These are phyloP conservation scores for Calocybe cyanea DNA, from an alignment of 768 basidiomycete genomes.

Conservation along the genomic window DNA sequence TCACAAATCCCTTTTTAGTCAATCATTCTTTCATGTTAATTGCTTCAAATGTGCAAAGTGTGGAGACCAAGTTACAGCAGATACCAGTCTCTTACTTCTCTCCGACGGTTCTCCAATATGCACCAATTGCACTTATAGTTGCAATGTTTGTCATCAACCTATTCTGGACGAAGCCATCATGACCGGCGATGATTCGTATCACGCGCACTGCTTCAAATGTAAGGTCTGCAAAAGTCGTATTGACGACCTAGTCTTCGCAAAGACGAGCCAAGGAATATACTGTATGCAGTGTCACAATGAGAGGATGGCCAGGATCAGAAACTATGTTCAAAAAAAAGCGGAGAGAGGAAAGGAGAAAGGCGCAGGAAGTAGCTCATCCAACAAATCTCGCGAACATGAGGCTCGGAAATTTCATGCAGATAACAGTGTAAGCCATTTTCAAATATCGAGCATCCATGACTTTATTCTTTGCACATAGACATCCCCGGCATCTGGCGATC, in stretches of 20 bases:
- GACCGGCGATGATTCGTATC: conserved; percentile 98
- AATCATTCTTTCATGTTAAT: conserved; percentile 92
- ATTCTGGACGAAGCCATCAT: conserved; percentile 99
- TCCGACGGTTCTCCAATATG: conserved; percentile 98
- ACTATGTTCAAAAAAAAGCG: conserved; percentile 86
- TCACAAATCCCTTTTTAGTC: no score
- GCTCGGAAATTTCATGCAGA: conserved; percentile 30
- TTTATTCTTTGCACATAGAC: conserved; percentile 11
- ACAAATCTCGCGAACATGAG: conserved; percentile 38
- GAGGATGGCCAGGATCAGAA: conserved; percentile 88
- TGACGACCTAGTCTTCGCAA: conserved; percentile 97
- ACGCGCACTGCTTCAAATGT: conserved; percentile 98
- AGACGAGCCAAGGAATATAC: conserved; percentile 97
- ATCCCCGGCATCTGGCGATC: conserved; percentile 3
- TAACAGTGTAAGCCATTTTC: conserved; percentile 37
- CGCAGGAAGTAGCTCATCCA: conserved; percentile 36
- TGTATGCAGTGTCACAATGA: conserved; percentile 99
- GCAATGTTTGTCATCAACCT: conserved; percentile 89
- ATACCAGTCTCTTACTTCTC: conserved; percentile 94
- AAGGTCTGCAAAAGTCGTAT: conserved; percentile 92
- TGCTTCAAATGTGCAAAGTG: conserved; percentile 99
- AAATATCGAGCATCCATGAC: background rate
- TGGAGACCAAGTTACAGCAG: conserved; percentile 85
- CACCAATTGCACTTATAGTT: conserved; percentile 89
- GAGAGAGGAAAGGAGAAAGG: conserved; percentile 53